These are phyloP conservation scores for Gremmenia infestans DNA, from an alignment of 2,329 filamentous ascomycete genomes.

Conservation along the genomic window DNA sequence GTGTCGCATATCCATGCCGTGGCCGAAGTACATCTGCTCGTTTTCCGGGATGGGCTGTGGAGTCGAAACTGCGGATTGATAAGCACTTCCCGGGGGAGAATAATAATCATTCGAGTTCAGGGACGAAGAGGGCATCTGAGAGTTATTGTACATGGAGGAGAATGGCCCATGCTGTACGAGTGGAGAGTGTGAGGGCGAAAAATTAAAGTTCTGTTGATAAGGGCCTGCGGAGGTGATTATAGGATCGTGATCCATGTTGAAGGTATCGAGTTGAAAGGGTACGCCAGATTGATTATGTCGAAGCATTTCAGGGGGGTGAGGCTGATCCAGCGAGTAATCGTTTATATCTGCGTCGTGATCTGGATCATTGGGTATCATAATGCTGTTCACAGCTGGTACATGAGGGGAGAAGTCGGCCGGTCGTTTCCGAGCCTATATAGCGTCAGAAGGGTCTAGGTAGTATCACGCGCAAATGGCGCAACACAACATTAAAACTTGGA, in stretches of 20 bases:
- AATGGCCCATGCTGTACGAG: conserved; percentile 57
- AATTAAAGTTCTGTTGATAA: conserved; percentile 63
- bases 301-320: conserved; percentile 28
- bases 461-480: conserved; percentile 14
- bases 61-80: conserved; percentile 65
- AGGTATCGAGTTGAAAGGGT: conserved; percentile 53
- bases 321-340: conserved; percentile 62
- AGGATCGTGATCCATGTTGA: conserved; percentile 51
- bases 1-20: conserved; percentile 44
- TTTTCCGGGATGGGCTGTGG: conserved; percentile 63
- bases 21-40: conserved; percentile 59
- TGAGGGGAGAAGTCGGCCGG: conserved; percentile 68
- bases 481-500: conserved; percentile 17
- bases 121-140: conserved; percentile 56
- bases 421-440: conserved; percentile 52
- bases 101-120: conserved; percentile 66
- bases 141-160: conserved; percentile 54
- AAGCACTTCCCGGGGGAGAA: conserved; percentile 65
- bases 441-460: conserved; percentile 16
- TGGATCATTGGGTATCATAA: conserved; percentile 57
- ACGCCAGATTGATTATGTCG: conserved; percentile 38
- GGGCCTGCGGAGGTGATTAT: conserved; percentile 63
- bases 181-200: conserved; percentile 67
- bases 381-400: conserved; percentile 60
- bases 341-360: conserved; percentile 56